These are phyloP conservation scores for Neonectria ditissima DNA, from an alignment of 2,329 filamentous ascomycete genomes.

Conservation along the genomic window DNA sequence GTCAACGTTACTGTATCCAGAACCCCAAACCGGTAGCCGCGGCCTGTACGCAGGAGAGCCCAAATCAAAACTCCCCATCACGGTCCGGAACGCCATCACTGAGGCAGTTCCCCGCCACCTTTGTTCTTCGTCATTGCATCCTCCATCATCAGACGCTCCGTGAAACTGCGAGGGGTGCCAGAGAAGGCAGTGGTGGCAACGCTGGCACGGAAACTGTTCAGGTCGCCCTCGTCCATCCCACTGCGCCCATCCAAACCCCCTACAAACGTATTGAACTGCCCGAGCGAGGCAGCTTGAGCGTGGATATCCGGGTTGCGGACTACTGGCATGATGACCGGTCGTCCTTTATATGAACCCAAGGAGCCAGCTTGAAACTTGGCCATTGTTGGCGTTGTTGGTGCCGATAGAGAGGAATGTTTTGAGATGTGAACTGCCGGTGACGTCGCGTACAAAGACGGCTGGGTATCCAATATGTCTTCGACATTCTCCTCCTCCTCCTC, in stretches of 20 bases:
- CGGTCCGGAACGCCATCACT: conserved; percentile 29
- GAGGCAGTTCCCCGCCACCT: conserved; percentile 35
- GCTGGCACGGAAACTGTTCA: conserved; percentile 58
- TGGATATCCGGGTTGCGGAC: conserved; percentile 63
- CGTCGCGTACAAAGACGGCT: conserved; percentile 53
- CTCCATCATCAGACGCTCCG: conserved; percentile 62
- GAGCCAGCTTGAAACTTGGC: conserved; percentile 55
- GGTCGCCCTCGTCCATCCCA: conserved; percentile 59
- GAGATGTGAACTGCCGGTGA: conserved; percentile 59
- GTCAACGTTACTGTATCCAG: conserved; percentile 41
- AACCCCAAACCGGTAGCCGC: conserved; percentile 37
- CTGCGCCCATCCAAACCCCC: conserved; percentile 65
- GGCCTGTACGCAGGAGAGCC: conserved; percentile 37
- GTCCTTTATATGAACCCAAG: conserved; percentile 66
- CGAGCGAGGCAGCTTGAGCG: conserved; percentile 60
- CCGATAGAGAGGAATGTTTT: conserved; percentile 44
- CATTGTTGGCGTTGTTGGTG: conserved; percentile 47
- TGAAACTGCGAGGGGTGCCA: conserved; percentile 61
- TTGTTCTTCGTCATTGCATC: conserved; percentile 53
- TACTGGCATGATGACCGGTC: conserved; percentile 64
- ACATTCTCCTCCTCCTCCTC: conserved; percentile 51
- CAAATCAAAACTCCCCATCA: conserved; percentile 39
- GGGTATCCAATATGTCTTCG: conserved; percentile 39
- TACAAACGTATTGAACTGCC: conserved; percentile 63
- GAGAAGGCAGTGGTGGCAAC: conserved; percentile 54